Base-by-base conservation (phyloP, 306 rosid genomes). In the Quercus parvula region DNA sequence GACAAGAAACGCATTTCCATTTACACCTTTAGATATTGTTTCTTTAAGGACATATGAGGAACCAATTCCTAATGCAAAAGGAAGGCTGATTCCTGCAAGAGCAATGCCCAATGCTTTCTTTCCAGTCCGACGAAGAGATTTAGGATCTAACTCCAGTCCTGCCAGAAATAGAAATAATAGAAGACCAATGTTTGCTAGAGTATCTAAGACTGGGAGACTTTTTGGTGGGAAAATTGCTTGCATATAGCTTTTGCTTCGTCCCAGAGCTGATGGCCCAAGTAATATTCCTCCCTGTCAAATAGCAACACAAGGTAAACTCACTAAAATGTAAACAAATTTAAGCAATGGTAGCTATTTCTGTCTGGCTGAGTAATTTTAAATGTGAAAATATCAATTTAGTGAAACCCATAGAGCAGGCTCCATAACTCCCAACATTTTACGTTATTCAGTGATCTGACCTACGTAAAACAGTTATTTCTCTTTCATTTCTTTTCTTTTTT, bases 141-240 rank as follows among this genome's bases (percentile, higher is more conserved):
- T 81, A 13, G 83, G 92, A 80, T 94, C 97, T 59, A 94, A 78
- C 82, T 88, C 97, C 31, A 94, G 84, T 24, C 98, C 97, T 7
- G 85, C 88, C 46, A 91, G 85, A 85, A 94, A 94, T 31, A 94
- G 86, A 76, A 94, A 94, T 85, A 94, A 92, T 3, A 92, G 68
- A 66, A 94, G 91, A 79, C 97, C 98, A 58, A 94, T 80, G 78
- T 94, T 94, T 66, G 98, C 98, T 56, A 92, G 78, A 77, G 98
- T 94, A 72, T 94, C 98, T 73, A 94, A 85, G 83, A 94, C 90
- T 1, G 97, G 78, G 52, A 91, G 85, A 85, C 98, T 92, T 56
- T 70, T 88, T 2, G 97, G 41, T 51, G 98, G 98, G 85, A 94
- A 94, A 51, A 94, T 77, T 4, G 88, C 81, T 5, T 85, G 70